Base-by-base conservation (phyloP, 345 rosid genomes). In the Eucalyptus albens region DNA sequence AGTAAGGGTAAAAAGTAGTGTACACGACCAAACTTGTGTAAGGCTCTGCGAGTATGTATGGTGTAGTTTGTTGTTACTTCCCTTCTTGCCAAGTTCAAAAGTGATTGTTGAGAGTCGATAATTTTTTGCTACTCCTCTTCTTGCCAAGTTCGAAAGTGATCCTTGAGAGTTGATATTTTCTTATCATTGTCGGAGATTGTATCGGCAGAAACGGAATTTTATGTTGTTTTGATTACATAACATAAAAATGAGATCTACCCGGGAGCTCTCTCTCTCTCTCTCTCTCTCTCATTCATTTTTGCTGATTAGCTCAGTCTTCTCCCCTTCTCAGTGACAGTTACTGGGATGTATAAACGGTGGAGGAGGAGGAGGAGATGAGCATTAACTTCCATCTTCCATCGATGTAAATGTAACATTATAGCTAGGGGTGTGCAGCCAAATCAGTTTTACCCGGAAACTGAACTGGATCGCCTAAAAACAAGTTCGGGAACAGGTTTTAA, bases 1-100 rank as follows among this genome's bases (percentile, higher is more conserved):
- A 94, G 92, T 87, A 94, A 88, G 92, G 96, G 96, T 86, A 92
- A 91, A 94, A 93, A 90, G 91, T 94, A 92, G 56, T 95, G 56
- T 26, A 94, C 86, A 94, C 86, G 80, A 59, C 47, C 40, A 69
- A 47, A 26, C 81, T 83, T 40, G 50, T 83, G 15, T 16, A 77
- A 13, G 47, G 44, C 40, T 55, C 31, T 45, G 26, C 29, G 17
- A 81, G n/a, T 26, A 24, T 24, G 11, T 33, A 27, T 72, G 69
- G n/a, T 9, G 69, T 77, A 37, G 27, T 37, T 37, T 37, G 80
- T 19, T 10, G 82, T 42, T 72, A 37, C 82, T 72, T 72, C 82
- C 40, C 82, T 37, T 72, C 24, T 17, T 72, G 26, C 45, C 26
- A 72, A 19, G 26, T 72, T 72, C 44, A 37, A 72, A 72, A 9